phyloP scores from a whole-genome alignment of 163 green algal genomes.

The Chloromonas sp. region DNA sequence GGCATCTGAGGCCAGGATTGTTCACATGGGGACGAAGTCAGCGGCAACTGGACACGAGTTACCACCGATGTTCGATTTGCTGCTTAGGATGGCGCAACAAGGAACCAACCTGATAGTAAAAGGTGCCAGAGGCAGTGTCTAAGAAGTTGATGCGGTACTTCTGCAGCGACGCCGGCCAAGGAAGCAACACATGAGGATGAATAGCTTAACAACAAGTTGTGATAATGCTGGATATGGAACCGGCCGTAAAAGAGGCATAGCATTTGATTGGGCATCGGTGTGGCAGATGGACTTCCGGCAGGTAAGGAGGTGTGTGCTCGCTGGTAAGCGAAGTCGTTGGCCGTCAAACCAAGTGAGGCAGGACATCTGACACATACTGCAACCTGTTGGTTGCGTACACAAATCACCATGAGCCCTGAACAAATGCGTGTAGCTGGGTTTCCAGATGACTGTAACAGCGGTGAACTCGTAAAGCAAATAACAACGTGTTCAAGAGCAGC shows the following conservation, averaged over 20 bases:
- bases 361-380: too few species aligned
- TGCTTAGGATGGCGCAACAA: too few species aligned
- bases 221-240: background rate
- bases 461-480: too few species aligned
- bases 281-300: background rate
- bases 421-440: too few species aligned
- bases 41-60: too few species aligned
- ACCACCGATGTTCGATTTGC: too few species aligned
- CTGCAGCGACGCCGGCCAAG: conserved; percentile 13
- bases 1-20: too few species aligned
- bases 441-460: too few species aligned
- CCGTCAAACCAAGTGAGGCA: background rate
- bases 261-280: background rate
- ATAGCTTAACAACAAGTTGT: background rate
- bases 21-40: too few species aligned
- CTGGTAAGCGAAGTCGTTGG: background rate
- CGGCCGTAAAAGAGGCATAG: background rate
- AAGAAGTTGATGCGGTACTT: conserved; percentile 46
- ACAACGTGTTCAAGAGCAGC: background rate
- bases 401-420: too few species aligned
- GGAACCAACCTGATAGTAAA: conserved; percentile 24
- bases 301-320: background rate
- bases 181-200: too few species aligned
- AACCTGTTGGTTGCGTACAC: too few species aligned
- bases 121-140: conserved; percentile 26